phyloP scores from a whole-genome alignment of 208 protist species.

The Wallacemonas collosoma region DNA sequence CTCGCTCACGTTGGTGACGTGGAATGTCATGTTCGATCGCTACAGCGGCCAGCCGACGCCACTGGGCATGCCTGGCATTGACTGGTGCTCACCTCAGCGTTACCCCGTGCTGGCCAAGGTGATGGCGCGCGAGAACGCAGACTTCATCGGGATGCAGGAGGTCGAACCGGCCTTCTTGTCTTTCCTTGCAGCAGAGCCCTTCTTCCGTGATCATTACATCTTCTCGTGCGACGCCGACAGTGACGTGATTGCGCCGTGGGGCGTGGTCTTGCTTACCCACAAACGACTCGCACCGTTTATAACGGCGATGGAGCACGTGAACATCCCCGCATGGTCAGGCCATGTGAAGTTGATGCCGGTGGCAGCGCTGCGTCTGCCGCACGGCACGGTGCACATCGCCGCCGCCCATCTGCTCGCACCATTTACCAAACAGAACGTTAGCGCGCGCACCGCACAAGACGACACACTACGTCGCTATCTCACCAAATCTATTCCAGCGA shows the following conservation, averaged over 20 bases:
- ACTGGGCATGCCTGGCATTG: constrained; percentile 90
- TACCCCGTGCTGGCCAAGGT: constrained; percentile 85
- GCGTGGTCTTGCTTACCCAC: constrained; percentile 80
- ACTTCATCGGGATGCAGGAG: constrained; percentile 92
- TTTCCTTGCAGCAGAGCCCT: constrained; percentile 73
- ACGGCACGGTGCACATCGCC: constrained; percentile 45
- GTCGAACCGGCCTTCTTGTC: constrained; percentile 76
- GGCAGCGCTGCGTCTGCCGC: constrained; percentile 41
- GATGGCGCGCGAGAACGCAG: constrained; percentile 76
- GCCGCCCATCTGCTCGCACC: constrained; percentile 82
- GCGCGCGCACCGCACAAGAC: constrained; percentile 76
- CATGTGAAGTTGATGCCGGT: constrained; percentile 89
- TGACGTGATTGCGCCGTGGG: constrained; percentile 76
- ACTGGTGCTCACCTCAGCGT: constrained; percentile 88
- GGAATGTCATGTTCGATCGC: constrained; percentile 93
- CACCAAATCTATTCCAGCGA: constrained; percentile 34
- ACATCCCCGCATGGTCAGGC: constrained; percentile 86
- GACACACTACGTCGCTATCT: constrained; percentile 59
- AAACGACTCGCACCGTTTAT: constrained; percentile 44
- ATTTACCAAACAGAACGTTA: constrained; percentile 74
- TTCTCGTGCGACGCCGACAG: constrained; percentile 66
- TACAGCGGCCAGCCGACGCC: constrained; percentile 90
- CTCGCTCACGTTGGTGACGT: constrained; percentile 76
- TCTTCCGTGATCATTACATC: constrained; percentile 73
- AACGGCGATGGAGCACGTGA: constrained; percentile 61